These are phyloP conservation scores for Podospora pseudocomata DNA, from an alignment of 495 filamentous ascomycete genomes.

Conservation along the genomic window DNA sequence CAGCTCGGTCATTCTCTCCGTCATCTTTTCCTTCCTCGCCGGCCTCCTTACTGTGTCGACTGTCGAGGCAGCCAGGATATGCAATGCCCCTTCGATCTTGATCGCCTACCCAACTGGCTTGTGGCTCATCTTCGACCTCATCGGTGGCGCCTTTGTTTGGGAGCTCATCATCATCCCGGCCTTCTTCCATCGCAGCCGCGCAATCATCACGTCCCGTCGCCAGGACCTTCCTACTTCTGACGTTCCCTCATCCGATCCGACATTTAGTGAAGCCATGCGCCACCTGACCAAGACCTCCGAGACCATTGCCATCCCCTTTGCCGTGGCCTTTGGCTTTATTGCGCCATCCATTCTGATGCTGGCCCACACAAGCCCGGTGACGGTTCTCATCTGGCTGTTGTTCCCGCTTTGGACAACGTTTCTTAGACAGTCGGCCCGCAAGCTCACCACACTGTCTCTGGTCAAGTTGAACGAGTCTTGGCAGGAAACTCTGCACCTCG, in stretches of 20 bases:
- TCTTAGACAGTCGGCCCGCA: constrained; percentile 29
- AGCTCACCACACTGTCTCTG: constrained; percentile 10
- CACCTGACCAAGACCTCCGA: constrained; percentile 35
- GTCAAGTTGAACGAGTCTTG: constrained; percentile 10
- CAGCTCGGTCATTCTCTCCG: constrained; percentile 23
- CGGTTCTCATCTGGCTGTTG: constrained; percentile 55
- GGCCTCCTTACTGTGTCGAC: constrained; percentile 37
- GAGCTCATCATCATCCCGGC: constrained; percentile 41
- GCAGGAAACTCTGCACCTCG: constrained; percentile 31
- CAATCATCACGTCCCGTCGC: constrained; percentile 24
- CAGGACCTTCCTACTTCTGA: constrained; percentile 4
- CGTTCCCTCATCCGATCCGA: constrained; percentile 22
- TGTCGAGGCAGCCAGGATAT: constrained; percentile 38
- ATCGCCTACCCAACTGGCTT: constrained; percentile 36
- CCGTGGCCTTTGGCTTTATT: constrained; percentile 37
- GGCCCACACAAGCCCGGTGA: constrained; percentile 65
- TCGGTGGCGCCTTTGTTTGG: constrained; percentile 42
- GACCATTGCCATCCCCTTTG: constrained; percentile 37
- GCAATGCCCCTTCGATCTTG: constrained; percentile 31
- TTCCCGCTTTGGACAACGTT: constrained; percentile 41
- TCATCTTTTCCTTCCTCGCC: constrained; percentile 32
- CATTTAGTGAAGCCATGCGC: constrained; percentile 31
- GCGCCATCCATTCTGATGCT: constrained; percentile 60
- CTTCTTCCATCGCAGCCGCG: constrained; percentile 36
- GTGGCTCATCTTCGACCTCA: constrained; percentile 41